phyloP scores from a whole-genome alignment of 768 basidiomycete species.

The Saitozyma podzolica region DNA sequence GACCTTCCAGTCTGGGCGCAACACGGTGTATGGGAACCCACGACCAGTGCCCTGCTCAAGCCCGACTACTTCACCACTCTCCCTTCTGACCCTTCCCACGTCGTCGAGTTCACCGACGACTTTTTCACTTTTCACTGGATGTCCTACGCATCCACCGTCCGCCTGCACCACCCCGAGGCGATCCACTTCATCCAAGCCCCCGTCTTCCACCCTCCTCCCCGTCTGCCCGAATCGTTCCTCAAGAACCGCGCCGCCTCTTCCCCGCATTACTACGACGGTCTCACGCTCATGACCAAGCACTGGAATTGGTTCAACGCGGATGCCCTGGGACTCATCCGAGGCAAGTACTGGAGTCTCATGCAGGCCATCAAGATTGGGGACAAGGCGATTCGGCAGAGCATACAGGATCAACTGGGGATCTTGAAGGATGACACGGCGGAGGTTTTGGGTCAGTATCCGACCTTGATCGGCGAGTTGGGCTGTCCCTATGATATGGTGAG shows the following conservation, averaged over 20 bases:
- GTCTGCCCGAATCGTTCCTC: conserved; percentile 38
- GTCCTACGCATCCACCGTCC: conserved; percentile 33
- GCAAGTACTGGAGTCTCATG: conserved; percentile 55
- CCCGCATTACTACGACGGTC: conserved; percentile 51
- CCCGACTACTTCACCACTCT: conserved; percentile 41
- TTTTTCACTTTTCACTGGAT: conserved; percentile 44
- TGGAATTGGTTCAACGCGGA: conserved; percentile 67
- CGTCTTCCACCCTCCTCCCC: conserved; percentile 45
- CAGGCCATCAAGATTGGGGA: conserved; percentile 83
- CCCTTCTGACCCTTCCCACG: conserved; percentile 16
- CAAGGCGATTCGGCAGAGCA: conserved; percentile 70
- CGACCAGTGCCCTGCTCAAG: conserved; percentile 24
- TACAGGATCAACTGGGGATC: conserved; percentile 79
- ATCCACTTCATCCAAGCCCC: conserved; percentile 51
- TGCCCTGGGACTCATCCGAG: conserved; percentile 84
- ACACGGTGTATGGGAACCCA: conserved; percentile 50
- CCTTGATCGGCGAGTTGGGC: conserved; percentile 85
- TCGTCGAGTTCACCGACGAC: conserved; percentile 38
- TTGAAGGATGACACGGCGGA: conserved; percentile 72
- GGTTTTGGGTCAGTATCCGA: conserved; percentile 68
- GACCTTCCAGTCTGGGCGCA: conserved; percentile 48
- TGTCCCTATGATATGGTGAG: conserved; percentile 51
- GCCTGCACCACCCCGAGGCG: conserved; percentile 44
- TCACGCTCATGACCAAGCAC: conserved; percentile 52
- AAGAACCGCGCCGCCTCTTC: conserved; percentile 37